Base-by-base conservation (phyloP, 1,284 basidiomycete genomes). In the Cutaneotrichosporon dermatis region DNA sequence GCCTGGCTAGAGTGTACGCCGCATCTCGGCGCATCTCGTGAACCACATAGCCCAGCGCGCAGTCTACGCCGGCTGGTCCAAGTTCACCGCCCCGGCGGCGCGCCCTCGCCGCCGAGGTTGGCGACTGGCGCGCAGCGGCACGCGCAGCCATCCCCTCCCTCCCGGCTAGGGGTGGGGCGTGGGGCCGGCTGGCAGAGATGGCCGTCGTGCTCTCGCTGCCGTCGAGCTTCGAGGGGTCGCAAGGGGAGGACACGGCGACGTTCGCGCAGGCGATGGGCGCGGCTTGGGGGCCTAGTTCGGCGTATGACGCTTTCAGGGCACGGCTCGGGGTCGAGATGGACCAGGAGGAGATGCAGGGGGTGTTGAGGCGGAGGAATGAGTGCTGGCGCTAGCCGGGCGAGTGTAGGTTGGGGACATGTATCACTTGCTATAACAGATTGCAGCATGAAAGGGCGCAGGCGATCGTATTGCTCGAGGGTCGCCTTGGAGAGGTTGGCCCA, bases 201-300 rank as follows among this genome's bases (percentile, higher is more conserved):
- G 87, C 83, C 9, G 81, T 83, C 51, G 66, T 93, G 35, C 78
- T 90, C 34, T 83, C 82, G 2, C 76, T 85, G 11, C 66, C 79
- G 25, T 25, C 25, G 69, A 56, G 88, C 75, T 70, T 85, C 3
- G 60, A 63, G 40, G 62, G 25, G 25, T 25, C 36, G 51, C 46
- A 44, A 8, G 88, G 87, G 34, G 87, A 82, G 25, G 69, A 66
- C 36, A 53, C 43, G 15, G 88, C 88, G 39, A 89, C 84, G 66
- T 90, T 90, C 72, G 89, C 89, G 69, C 87, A 89, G 40, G 89
- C 83, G 57, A 92, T 86, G 63, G 88, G 88, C 60, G 74, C 90
- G 84, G 62, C 81, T 81, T 58, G 87, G 82, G 57, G 89, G 83
- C 66, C 90, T 86, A 74, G 90, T 86, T 58, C 90, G 72, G 70